phyloP scores from a whole-genome alignment of 2,329 filamentous ascomycete species.

The Dactylella cylindrospora region DNA sequence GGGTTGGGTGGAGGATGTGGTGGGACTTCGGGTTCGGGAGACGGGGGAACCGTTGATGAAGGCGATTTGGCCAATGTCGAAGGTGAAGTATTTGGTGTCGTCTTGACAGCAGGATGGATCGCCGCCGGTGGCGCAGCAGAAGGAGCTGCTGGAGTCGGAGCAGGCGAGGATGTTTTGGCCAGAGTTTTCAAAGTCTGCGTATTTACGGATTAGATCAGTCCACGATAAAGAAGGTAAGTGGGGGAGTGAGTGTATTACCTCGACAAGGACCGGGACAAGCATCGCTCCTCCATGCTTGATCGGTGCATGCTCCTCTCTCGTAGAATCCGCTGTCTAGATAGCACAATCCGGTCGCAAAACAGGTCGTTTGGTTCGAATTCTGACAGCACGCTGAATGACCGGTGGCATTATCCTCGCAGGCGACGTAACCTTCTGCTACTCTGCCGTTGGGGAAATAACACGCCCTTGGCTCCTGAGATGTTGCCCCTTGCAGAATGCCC shows the following conservation, averaged over 20 bases:
- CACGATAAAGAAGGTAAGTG: too few relatives aligned
- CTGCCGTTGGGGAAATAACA: conserved; percentile 23
- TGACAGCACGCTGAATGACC: conserved; percentile 32
- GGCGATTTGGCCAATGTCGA: conserved; percentile 33
- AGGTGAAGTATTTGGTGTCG: conserved; percentile 11
- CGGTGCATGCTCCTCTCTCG: conserved; percentile 30
- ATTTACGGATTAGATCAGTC: too few relatives aligned
- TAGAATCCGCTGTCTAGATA: conserved; percentile 25
- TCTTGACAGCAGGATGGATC: conserved; percentile 29
- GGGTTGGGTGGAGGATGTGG: not conserved
- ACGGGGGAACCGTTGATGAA: conserved; percentile 34
- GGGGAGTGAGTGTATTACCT: conserved; percentile 2
- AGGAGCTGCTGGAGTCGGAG: conserved; percentile 11
- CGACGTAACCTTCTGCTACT: conserved; percentile 16
- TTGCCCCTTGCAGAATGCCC: conserved; percentile 1
- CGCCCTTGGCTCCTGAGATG: conserved; percentile 21
- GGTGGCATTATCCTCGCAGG: conserved; percentile 19
- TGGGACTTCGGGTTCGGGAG: conserved; percentile 5
- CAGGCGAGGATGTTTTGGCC: conserved; percentile 39
- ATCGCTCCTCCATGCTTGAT: conserved; percentile 40
- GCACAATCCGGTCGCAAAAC: conserved; percentile 28
- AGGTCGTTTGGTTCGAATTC: conserved; percentile 33
- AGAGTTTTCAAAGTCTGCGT: conserved; percentile 20
- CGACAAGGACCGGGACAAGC: conserved; percentile 27
- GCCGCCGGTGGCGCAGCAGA: conserved; percentile 33